Conservation (phyloP, 768 basidiomycete genomes). For the Tephrocybe sp. region DNA sequence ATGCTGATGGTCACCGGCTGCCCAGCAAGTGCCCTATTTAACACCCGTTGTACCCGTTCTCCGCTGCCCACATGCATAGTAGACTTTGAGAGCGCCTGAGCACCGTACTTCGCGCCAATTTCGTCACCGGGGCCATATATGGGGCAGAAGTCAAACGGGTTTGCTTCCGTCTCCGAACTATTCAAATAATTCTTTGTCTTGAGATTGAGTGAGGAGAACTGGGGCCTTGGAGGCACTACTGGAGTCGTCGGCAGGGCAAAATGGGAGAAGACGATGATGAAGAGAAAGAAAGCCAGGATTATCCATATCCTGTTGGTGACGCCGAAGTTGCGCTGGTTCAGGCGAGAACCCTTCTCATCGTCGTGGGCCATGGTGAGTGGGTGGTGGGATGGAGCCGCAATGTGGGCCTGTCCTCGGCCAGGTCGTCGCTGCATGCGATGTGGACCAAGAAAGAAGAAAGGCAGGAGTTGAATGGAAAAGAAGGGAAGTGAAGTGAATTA, state of each 20-base stretch:
- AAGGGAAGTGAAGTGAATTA: slow-evolving; percentile 23
- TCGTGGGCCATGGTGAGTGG: slow-evolving; percentile 47
- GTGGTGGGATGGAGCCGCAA: slow-evolving; percentile 42
- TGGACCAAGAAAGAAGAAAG: slow-evolving; percentile 9
- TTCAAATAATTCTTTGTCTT: slow-evolving; percentile 86
- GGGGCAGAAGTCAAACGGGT: slow-evolving; percentile 92
- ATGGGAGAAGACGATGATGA: slow-evolving; percentile 57
- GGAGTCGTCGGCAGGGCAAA: slow-evolving; percentile 46
- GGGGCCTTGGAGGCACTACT: slow-evolving; percentile 18
- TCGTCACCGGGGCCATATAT: slow-evolving; percentile 81
- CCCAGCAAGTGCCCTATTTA: slow-evolving; percentile 82
- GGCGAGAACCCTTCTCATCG: slow-evolving; percentile 52
- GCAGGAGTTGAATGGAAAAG: slow-evolving; percentile 21
- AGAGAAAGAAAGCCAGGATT: slow-evolving; percentile 52
- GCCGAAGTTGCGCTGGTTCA: slow-evolving; percentile 57
- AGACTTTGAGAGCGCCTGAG: slow-evolving; percentile 69
- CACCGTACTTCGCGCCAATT: slow-evolving; percentile 78
- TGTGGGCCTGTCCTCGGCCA: slow-evolving; percentile 52
- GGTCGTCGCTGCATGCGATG: slow-evolving; percentile 62
- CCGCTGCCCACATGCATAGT: slow-evolving; percentile 79
- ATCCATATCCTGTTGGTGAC: slow-evolving; percentile 72
- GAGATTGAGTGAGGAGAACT: slow-evolving; percentile 48
- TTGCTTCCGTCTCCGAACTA: slow-evolving; percentile 47
- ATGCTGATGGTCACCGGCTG: slow-evolving; percentile 89
- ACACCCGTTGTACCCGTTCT: slow-evolving; percentile 75